A percentile compares a stretch with the other conserved stretches of the same genome.
phyloP scores from a whole-genome alignment of 208 protist species.

The Crithidia expoeki region DNA sequence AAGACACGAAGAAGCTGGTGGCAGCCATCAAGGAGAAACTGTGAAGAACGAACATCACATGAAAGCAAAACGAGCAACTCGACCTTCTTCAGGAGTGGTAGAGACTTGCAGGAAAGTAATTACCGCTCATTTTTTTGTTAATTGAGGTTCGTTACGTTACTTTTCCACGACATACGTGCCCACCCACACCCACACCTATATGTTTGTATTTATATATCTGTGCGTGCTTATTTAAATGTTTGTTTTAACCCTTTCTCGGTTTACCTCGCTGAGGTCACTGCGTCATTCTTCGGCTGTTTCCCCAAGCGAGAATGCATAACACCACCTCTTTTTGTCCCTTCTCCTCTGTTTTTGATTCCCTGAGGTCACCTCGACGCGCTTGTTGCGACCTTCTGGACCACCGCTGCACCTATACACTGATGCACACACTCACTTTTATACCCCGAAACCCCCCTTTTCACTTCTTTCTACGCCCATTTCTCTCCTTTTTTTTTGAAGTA shows the following conservation, averaged over 20 bases:
- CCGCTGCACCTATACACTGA: neutral
- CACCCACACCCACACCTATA: no score
- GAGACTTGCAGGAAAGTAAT: no score
- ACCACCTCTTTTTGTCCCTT: constrained; percentile 16
- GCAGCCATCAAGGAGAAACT: constrained; percentile 64
- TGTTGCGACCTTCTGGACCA: neutral
- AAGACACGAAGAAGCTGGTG: constrained; percentile 92
- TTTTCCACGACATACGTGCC: no score
- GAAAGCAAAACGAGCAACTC: neutral
- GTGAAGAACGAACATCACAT: constrained; percentile 25
- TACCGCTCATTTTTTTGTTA: no score
- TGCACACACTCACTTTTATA: constrained; percentile 1
- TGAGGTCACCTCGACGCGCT: neutral
- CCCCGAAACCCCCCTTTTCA: neutral
- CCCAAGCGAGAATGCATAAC: no score
- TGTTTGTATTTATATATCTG: no score
- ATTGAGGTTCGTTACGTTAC: no score
- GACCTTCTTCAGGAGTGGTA: no score
- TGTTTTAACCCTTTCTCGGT: no score
- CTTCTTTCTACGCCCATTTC: constrained; percentile 7
- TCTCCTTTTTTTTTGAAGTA: neutral
- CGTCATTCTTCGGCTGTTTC: no score
- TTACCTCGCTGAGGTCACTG: no score
- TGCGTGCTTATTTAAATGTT: no score
- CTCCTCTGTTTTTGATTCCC: constrained; percentile 16